Evolutionary conservation across 257 asterid genomes (phyloP).

Genomic region (Salvia splendens): DNA sequence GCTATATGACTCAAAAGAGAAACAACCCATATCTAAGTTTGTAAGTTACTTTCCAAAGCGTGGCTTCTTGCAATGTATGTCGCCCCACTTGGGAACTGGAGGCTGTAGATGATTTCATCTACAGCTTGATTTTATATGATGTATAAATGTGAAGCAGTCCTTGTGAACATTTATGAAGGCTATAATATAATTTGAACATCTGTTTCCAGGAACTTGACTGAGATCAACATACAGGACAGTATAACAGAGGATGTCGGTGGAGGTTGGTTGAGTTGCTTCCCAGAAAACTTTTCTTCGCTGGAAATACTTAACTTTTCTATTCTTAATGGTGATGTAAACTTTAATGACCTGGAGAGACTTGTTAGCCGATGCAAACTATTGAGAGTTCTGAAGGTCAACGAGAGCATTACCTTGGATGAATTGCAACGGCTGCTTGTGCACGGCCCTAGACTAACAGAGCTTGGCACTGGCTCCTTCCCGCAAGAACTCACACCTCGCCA

Average conservation of each 20-base stretch:
- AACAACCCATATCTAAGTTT: not conserved
- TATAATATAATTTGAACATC: conserved; percentile 19
- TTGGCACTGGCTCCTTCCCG: conserved; percentile 75
- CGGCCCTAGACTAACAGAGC: conserved; percentile 62
- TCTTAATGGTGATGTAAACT: conserved; percentile 60
- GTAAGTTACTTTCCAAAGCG: not conserved
- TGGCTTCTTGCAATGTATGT: not conserved
- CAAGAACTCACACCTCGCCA: conserved; percentile 62
- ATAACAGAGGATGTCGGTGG: conserved; percentile 58
- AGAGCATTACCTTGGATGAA: conserved; percentile 54
- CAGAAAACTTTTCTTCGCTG: conserved; percentile 67
- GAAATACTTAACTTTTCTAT: conserved; percentile 74
- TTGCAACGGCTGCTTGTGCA: conserved; percentile 60
- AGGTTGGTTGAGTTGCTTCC: conserved; percentile 77
- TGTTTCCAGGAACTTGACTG: conserved; percentile 74
- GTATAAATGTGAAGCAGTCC: no score
- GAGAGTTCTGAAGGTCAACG: conserved; percentile 73
- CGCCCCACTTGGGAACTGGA: not conserved
- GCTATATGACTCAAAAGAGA: not conserved
- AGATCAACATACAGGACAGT: conserved; percentile 81
- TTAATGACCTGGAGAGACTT: conserved; percentile 78
- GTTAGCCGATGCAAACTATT: conserved; percentile 70
- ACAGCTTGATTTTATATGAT: no score
- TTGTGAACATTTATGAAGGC: not conserved
- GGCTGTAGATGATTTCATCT: not conserved